Conservation (phyloP, 2,329 filamentous ascomycete genomes). For the Graphiopsis chlorocephala region DNA sequence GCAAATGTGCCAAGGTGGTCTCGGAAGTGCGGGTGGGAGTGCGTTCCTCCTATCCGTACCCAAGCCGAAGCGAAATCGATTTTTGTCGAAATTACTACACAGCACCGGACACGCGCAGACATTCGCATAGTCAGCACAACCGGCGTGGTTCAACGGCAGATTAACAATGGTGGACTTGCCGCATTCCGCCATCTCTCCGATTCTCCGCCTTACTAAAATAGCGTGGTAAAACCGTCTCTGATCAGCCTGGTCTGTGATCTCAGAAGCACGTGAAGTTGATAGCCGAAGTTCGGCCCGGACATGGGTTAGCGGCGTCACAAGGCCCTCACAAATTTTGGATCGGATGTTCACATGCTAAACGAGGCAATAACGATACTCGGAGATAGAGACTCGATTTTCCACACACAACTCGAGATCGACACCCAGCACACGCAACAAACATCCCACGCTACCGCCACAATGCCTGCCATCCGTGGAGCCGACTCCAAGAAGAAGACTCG, state of each 20-base stretch:
- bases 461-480: constrained; percentile 51
- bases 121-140: neutral
- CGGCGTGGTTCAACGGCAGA: constrained; percentile 5
- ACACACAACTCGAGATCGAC: neutral
- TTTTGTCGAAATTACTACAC: neutral
- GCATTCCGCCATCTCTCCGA: constrained; percentile 9
- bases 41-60: neutral
- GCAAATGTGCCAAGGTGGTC: neutral
- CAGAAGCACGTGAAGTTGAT: neutral
- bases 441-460: constrained; percentile 27
- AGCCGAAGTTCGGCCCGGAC: neutral
- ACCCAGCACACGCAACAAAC: neutral
- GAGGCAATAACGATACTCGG: neutral
- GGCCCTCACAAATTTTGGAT: constrained; percentile 3
- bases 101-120: neutral
- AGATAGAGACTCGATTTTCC: neutral
- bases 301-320: neutral
- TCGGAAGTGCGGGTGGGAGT: constrained; percentile 1
- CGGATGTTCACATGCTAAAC: constrained; percentile 3
- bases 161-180: constrained; percentile 3
- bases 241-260: constrained; percentile 7
- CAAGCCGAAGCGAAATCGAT: neutral
- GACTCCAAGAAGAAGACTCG: constrained; percentile 51
- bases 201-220: constrained; percentile 10
- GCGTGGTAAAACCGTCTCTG: constrained; percentile 11